Base-by-base conservation (phyloP, 495 filamentous ascomycete species). In the Lepidopterella palustris region DNA sequence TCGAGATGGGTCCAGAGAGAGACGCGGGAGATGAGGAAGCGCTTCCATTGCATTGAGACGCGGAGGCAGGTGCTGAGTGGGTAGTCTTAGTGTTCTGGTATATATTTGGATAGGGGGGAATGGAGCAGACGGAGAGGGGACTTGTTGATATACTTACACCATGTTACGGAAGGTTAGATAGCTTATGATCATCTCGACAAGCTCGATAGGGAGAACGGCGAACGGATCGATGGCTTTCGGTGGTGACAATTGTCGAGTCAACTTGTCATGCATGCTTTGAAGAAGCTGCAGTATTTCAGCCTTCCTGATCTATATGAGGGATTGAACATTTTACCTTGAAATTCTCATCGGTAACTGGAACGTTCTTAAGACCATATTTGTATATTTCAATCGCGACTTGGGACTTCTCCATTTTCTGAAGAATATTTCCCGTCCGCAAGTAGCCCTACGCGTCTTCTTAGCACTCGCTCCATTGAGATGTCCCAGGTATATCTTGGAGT, bases 341-440 rank as follows among this genome's bases (percentile, higher is more conserved):
- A 24, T 77, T 68, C 28, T 71, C 63, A 60, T 81, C 74, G 18
- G 70, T 63, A 9, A 69, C 59, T 3, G 75, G 68, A 18, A 86
- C 70, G 29, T 70, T 75, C 51, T 76, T 75, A 39, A 86, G 65
- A 4, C 79, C 86, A 67, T 82, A 82, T n/a, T 74, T 70, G 63
- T 87, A 88, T 0, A 87, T 73, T n/a, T 78, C 72, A 15, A 81
- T 61, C 3, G 85, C 86, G 29, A 77, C 76, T 4, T 78, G 71
- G 5, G 71, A 66, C 58, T 78, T 84, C 3, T 76, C 76, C 62
- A 81, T 76, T 45, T 84, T 70, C 18, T 82, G 70, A 5, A 89
- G 75, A 3, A 84, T 72, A 61, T 84, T 84, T 5, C 77, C 86
- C 21, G 80, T 78, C n/a, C 84, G 80, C 11, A 88, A 71, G 71